phyloP scores from a whole-genome alignment of 1,284 basidiomycete genomes.

The Cutaneotrichosporon daszewskae region DNA sequence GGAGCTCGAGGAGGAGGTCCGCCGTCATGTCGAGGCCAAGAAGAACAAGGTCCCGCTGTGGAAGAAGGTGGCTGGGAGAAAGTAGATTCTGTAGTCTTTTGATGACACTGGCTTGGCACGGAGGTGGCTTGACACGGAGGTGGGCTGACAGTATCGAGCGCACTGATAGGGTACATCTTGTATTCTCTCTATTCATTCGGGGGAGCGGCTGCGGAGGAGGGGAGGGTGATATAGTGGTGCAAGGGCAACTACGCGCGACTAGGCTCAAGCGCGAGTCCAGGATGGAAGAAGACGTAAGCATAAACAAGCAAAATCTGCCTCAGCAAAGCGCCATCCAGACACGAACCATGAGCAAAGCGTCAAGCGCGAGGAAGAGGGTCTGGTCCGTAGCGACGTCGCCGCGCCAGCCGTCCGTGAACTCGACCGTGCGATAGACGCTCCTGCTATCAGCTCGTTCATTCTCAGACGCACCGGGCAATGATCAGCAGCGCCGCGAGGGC shows the following conservation, averaged over 20 bases:
- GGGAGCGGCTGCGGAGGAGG: too few relatives aligned
- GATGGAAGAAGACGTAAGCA: conserved; percentile 17
- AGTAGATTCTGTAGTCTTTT: conserved; percentile 1
- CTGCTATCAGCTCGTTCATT: conserved; percentile 14
- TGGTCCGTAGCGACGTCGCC: conserved; percentile 38
- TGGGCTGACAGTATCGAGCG: too few relatives aligned
- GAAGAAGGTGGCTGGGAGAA: conserved; percentile 10
- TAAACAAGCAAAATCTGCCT: conserved; percentile 9
- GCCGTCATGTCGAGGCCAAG: conserved; percentile 56
- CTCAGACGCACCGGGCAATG: conserved; percentile 29
- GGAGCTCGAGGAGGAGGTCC: conserved; percentile 68
- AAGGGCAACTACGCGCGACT: too few relatives aligned
- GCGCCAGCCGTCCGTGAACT: conserved; percentile 40
- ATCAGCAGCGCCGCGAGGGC: conserved; percentile 31
- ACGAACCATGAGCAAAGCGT: conserved; percentile 32
- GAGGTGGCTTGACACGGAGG: too few relatives aligned
- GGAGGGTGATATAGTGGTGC: too few relatives aligned
- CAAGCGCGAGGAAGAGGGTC: conserved; percentile 33
- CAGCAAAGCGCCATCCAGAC: too few relatives aligned
- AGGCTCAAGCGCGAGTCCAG: conserved; percentile 13
- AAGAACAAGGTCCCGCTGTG: conserved; percentile 45
- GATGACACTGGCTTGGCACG: not conserved
- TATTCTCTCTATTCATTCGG: too few relatives aligned
- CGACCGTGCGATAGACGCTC: conserved; percentile 43
- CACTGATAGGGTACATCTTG: too few relatives aligned